Evolutionary conservation across 352 stramenopile species (phyloP).

Genomic region (Globisporangium emineosum): DNA sequence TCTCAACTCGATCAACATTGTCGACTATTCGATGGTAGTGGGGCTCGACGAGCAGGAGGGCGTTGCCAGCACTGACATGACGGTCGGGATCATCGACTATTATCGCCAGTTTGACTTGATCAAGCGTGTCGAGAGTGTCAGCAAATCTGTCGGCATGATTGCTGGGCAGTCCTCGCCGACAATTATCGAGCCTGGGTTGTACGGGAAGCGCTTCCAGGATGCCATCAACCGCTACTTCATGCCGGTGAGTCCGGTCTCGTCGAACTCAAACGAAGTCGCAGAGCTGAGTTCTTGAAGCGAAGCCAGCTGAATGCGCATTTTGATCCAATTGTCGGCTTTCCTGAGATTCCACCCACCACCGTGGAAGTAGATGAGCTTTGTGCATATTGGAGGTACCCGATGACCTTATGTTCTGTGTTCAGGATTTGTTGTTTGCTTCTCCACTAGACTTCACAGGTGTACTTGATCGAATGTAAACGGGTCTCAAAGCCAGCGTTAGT

Average conservation of each 20-base stretch:
- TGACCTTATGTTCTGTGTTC: background rate
- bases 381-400: too few species aligned
- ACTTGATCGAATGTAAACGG: slow-evolving; percentile 14
- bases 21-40: slow-evolving; percentile 99
- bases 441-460: background rate
- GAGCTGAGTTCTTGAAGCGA: background rate
- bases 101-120: slow-evolving; percentile 98
- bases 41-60: slow-evolving; percentile 53
- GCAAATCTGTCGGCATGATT: slow-evolving; percentile 98
- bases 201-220: slow-evolving; percentile 94
- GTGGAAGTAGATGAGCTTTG: slow-evolving; percentile 3
- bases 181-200: slow-evolving; percentile 97
- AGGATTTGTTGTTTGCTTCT: background rate
- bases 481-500: slow-evolving; percentile 36
- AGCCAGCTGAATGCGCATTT: background rate
- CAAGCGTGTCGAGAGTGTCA: slow-evolving; percentile 98
- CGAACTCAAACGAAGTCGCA: slow-evolving; percentile 32
- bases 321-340: background rate
- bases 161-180: slow-evolving; percentile 96
- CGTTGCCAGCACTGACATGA: slow-evolving; percentile 64
- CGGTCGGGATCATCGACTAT: slow-evolving; percentile 99
- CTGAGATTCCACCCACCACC: background rate
- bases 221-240: slow-evolving; percentile 97
- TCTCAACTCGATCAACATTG: slow-evolving; percentile 97
- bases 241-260: slow-evolving; percentile 88